Percentiles rank a stretch among this genome's conserved stretches.
Conservation (phyloP, 1,284 basidiomycete genomes). For the Fomes fomentarius region DNA sequence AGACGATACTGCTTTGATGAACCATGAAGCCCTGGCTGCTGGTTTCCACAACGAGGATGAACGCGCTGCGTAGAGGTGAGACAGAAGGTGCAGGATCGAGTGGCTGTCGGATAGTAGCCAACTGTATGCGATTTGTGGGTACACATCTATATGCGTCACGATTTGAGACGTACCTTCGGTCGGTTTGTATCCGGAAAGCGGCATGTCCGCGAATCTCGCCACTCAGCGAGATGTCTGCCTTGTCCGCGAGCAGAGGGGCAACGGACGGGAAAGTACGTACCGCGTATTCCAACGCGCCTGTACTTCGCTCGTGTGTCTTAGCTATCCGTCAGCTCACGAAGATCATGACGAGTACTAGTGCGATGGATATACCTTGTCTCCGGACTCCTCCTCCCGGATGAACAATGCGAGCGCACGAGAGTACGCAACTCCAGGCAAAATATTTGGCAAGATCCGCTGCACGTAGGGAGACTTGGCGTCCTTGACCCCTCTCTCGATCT, state of each 20-base stretch:
- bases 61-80: slow-evolving; percentile 84
- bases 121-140: neutral
- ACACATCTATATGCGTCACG: too few relatives aligned
- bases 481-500: slow-evolving; percentile 32
- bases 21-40: slow-evolving; percentile 66
- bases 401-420: slow-evolving; percentile 75
- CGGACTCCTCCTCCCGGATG: slow-evolving; percentile 55
- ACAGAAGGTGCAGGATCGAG: slow-evolving; percentile 67
- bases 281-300: slow-evolving; percentile 70
- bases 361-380: slow-evolving; percentile 45
- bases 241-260: slow-evolving; percentile 81
- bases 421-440: slow-evolving; percentile 81
- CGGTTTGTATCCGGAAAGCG: slow-evolving; percentile 72
- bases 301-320: slow-evolving; percentile 60
- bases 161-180: slow-evolving; percentile 51
- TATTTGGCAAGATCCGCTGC: slow-evolving; percentile 16
- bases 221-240: slow-evolving; percentile 73
- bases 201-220: slow-evolving; percentile 57
- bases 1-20: slow-evolving; percentile 52
- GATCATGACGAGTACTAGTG: too few relatives aligned
- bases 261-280: slow-evolving; percentile 80
- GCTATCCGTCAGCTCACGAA: neutral
- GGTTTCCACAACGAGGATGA: slow-evolving; percentile 84
- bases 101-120: slow-evolving; percentile 25
- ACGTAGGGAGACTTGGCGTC: slow-evolving; percentile 54